Conservation (phyloP, 208 protist genomes). For the Histomonas meleagridis region DNA sequence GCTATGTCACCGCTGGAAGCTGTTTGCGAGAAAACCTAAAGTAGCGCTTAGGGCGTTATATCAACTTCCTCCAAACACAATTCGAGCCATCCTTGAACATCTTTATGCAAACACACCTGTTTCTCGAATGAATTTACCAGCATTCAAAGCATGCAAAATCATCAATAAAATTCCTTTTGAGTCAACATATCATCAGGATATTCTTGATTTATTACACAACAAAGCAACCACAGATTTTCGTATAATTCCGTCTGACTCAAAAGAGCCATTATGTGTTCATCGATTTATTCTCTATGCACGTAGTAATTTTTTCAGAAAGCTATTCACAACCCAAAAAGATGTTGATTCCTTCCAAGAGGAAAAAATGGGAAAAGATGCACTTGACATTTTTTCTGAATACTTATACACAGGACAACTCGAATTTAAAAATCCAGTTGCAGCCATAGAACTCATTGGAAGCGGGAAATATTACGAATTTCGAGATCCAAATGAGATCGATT, state of each 20-base stretch:
- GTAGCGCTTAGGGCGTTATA: neutral
- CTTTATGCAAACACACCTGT: slow-evolving; percentile 14
- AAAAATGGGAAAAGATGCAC: neutral
- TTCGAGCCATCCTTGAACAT: slow-evolving; percentile 21
- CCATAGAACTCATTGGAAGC: neutral
- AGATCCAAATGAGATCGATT: neutral
- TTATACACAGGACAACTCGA: neutral
- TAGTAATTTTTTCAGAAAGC: neutral
- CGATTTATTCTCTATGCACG: neutral
- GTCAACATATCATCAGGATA: neutral
- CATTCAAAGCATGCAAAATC: slow-evolving; percentile 25
- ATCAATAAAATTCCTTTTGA: neutral
- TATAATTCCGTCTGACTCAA: neutral
- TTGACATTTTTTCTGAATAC: neutral
- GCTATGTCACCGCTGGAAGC: neutral
- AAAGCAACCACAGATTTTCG: neutral
- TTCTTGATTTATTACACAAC: neutral
- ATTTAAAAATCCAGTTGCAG: neutral
- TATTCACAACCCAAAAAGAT: neutral
- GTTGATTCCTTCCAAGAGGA: neutral
- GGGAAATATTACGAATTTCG: neutral
- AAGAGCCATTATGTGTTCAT: neutral
- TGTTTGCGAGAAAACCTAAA: neutral
- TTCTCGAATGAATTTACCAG: slow-evolving; percentile 1
- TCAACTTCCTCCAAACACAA: neutral